phyloP scores from a whole-genome alignment of 2,329 filamentous ascomycete genomes.

The Verticillium nonalfalfae region DNA sequence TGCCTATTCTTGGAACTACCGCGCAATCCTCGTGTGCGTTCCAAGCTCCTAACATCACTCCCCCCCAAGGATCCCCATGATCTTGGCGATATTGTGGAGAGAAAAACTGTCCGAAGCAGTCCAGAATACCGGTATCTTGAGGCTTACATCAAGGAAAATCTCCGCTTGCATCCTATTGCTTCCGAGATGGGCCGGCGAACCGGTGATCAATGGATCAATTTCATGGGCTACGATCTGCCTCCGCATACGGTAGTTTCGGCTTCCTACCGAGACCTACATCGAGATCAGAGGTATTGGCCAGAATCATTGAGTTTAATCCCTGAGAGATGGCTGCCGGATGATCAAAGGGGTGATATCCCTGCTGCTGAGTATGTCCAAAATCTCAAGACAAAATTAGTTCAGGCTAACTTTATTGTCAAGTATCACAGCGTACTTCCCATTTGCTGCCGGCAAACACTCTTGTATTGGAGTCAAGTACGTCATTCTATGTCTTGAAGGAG shows the following conservation, averaged over 20 bases:
- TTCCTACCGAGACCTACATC: conserved; percentile 9
- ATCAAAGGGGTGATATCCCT: no score
- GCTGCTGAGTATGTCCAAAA: no score
- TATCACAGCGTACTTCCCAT: conserved; percentile 10
- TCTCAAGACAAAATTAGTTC: no score
- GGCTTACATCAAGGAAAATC: conserved; percentile 70
- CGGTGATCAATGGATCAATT: conserved; percentile 7
- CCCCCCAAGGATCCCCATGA: background rate
- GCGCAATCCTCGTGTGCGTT: conserved; percentile 13
- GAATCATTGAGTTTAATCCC: background rate
- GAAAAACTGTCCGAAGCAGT: conserved; percentile 5
- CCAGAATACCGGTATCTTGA: conserved; percentile 52
- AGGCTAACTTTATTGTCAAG: background rate
- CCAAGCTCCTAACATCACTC: conserved; percentile 8
- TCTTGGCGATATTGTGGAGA: background rate
- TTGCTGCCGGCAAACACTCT: conserved; percentile 16
- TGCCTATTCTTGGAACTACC: conserved; percentile 19
- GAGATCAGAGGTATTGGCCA: conserved; percentile 7
- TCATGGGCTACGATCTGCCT: conserved; percentile 8
- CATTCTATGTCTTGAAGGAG: no score
- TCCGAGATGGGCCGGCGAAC: conserved; percentile 10
- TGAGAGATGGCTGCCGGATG: no score
- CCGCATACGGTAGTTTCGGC: conserved; percentile 10
- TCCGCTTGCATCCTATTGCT: conserved; percentile 59
- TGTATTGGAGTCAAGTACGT: conserved; percentile 17